Evolutionary conservation across 139 green algal species (phyloP), one percentile per base, ranked within the genome.

Genomic region (Monoraphidium neglectum): DNA sequence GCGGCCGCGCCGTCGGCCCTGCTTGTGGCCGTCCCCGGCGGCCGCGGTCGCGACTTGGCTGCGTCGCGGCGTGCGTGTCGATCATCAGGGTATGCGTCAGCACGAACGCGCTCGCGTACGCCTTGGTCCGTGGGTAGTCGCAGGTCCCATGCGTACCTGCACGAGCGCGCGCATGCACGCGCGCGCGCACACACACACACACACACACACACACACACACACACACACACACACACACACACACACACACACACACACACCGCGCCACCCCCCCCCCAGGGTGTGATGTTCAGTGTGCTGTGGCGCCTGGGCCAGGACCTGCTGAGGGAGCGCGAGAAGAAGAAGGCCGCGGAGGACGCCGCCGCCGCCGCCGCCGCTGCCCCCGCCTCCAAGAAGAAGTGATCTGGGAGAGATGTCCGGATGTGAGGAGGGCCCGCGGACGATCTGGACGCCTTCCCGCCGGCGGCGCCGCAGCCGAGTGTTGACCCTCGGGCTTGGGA

Each of bases 301-400:
- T 97, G 93, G 93, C 87, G 93, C 61, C 68, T 97, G 73, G 93
- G 93, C 32, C 89, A 94, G 82, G 92, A 92, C 61, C 18, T 37
- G 15, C 12, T 40, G 38, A 75, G 60, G 65, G 69, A 75, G 65
- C 18, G 59, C 37, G 75, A 59, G 0, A 61, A 70, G 32, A 56
- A 65, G 24, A 76, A 81, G 57, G 76, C 76, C 0, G 76, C 38
- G 1, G 16, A 65, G 57, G 10, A 65, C 10, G 16, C 12, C 6
- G 57, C 57, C 6, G 57, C 12, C 6, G 57, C 8, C 6, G 57
- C 12, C 6, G 57, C 57, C 26, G 66, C 67, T 0, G 54, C 28
- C 36, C 54, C 36, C 4, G 33, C 32, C 51, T 5, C 21, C 1
- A 36, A 13, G 35, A 77, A 77, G 70, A 77, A 77, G 70, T 66